Conservation (phyloP, 176 grass and related monocot genomes). For the Carex myosuroides region DNA sequence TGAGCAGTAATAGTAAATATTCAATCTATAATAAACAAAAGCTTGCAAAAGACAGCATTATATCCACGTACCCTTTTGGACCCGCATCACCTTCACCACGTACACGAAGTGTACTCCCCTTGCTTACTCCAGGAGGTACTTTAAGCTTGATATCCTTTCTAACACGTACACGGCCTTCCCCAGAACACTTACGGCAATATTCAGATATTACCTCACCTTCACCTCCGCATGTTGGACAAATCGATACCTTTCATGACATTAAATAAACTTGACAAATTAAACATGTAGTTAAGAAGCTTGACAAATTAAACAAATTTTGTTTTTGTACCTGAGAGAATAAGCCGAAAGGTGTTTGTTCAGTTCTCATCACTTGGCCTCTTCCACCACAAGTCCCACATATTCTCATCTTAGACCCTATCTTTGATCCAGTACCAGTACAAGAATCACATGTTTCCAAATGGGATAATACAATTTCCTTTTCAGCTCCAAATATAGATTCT, state of each 20-base stretch:
- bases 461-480: constrained; percentile 92
- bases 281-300: constrained; percentile 19
- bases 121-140: constrained; percentile 91
- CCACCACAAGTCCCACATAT: constrained; percentile 93
- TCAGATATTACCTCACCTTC: constrained; percentile 90
- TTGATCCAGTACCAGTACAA: constrained; percentile 83
- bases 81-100: constrained; percentile 96
- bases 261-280: constrained; percentile 15
- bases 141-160: constrained; percentile 98
- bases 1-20: not conserved
- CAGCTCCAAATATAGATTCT: constrained; percentile 89
- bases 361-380: constrained; percentile 95
- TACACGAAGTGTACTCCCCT: constrained; percentile 98
- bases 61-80: constrained; percentile 78
- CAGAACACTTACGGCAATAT: constrained; percentile 83
- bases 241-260: constrained; percentile 59
- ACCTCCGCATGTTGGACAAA: constrained; percentile 79
- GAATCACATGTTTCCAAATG: constrained; percentile 94
- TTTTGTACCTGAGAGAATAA: constrained; percentile 87
- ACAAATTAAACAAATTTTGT: constrained; percentile 5
- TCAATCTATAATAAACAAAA: constrained; percentile 11
- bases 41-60: constrained; percentile 16
- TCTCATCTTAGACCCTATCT: constrained; percentile 77
- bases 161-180: constrained; percentile 85
- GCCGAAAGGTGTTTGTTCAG: constrained; percentile 97